Base-by-base conservation (phyloP, 2,329 filamentous ascomycete species). In the Alternaria sp. region DNA sequence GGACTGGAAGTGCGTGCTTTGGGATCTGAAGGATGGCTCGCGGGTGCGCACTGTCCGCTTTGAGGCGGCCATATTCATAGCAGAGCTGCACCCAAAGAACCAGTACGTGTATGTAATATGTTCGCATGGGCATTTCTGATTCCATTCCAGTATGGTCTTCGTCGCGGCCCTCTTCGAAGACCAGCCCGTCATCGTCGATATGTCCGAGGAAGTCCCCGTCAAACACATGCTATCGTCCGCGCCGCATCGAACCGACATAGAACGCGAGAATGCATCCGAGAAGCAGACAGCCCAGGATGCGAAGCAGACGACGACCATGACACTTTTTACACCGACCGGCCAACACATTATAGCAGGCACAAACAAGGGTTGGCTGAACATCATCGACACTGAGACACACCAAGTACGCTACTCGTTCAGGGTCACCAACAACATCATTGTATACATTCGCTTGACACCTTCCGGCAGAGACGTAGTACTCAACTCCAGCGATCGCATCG, bases 1-100 rank as follows among this genome's bases (percentile, higher is more conserved):
- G 76, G 95, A 97, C 72, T 98, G 94, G 91, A 96, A 96, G 79
- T 93, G 91, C 63, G 93, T 97, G 50, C 84, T 99, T 0, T 99
- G 95, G 95, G 95, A 99, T 78, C 82, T 99, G 58, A 85, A 90
- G 72, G 84, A 90, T 77, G 86, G 88, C 73, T 83, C 83, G 64
- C 83, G 91, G 59, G 82, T 93, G 71, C 89, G 93, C 65, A 93
- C 92, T 67, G 90, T 97, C 69, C 90, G 93, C 66, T 97, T 99
- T 72, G 89, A 94, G 66, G 92, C 93, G 3, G 93, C 94, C 0
- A 91, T 97, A 33, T 99, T 97, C 80, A 96, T 96, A 69, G 96
- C 94, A 3, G 95, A 99, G 79, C 83, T 99, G 56, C 92, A 99
- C 78, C 94, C 95, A 4, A 90, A 87, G 80, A 92, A 97, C 65